phyloP scores from a whole-genome alignment of 2,329 filamentous ascomycete species.

The Colletotrichum chlorophyti region DNA sequence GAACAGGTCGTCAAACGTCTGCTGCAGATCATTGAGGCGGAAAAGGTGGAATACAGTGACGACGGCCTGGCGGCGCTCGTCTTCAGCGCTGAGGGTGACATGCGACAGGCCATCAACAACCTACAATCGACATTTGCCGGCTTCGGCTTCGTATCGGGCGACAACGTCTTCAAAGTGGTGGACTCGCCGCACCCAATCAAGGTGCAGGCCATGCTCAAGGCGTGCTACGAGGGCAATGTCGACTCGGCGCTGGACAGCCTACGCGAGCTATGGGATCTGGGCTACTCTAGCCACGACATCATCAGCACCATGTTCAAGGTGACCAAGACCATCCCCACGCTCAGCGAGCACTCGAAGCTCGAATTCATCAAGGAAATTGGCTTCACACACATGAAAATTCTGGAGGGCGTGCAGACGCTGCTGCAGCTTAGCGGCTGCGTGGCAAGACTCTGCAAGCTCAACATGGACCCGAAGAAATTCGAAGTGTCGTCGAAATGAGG shows the following conservation, averaged over 20 bases:
- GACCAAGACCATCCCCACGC: constrained; percentile 90
- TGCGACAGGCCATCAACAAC: constrained; percentile 99
- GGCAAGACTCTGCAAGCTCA: constrained; percentile 89
- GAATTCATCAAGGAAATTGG: constrained; percentile 99
- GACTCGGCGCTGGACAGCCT: constrained; percentile 86
- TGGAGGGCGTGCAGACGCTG: constrained; percentile 96
- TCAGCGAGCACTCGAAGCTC: constrained; percentile 93
- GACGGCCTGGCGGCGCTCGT: constrained; percentile 95
- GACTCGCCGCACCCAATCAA: constrained; percentile 98
- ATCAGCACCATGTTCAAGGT: constrained; percentile 99
- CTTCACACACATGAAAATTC: constrained; percentile 98
- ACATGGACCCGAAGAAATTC: constrained; percentile 92
- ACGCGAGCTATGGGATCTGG: constrained; percentile 91
- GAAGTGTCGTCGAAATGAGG: constrained; percentile 46
- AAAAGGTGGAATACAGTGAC: constrained; percentile 88
- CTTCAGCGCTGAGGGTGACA: constrained; percentile 96
- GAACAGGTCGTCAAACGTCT: constrained; percentile 90
- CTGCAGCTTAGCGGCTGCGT: constrained; percentile 94
- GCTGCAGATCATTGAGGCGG: constrained; percentile 90
- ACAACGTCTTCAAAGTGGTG: constrained; percentile 98
- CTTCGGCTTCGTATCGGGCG: constrained; percentile 95
- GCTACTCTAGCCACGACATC: constrained; percentile 98
- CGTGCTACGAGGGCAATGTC: constrained; percentile 90
- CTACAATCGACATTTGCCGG: constrained; percentile 91
- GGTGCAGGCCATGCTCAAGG: constrained; percentile 98